Evolutionary conservation across 2,329 filamentous ascomycete genomes (phyloP).

Genomic region (Curvularia sp.): DNA sequence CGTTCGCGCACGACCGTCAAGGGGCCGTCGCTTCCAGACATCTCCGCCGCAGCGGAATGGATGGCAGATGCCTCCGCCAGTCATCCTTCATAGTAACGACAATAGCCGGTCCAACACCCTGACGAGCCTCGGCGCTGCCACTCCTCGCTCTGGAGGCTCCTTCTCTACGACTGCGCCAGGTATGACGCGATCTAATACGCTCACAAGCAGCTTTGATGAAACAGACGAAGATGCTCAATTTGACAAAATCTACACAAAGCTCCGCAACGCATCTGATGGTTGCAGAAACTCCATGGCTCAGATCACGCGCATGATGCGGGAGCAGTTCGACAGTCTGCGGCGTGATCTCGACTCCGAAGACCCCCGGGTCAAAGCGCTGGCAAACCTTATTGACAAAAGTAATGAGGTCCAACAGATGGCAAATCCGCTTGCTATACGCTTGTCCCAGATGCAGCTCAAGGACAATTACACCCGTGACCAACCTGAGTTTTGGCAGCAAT

Average conservation of each 20-base stretch:
- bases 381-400: conserved; percentile 73
- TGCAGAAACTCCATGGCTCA: conserved; percentile 74
- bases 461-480: conserved; percentile 76
- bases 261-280: conserved; percentile 75
- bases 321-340: conserved; percentile 39
- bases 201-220: conserved; percentile 67
- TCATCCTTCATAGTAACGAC: conserved; percentile 53
- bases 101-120: conserved; percentile 63
- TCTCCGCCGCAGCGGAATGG: conserved; percentile 46
- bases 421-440: conserved; percentile 72
- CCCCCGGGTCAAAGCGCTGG: conserved; percentile 50
- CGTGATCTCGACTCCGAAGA: conserved; percentile 45
- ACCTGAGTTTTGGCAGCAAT: conserved; percentile 71
- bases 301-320: conserved; percentile 38
- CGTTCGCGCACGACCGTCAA: conserved; percentile 40
- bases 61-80: conserved; percentile 47
- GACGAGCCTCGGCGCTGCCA: conserved; percentile 60
- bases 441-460: conserved; percentile 83
- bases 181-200: conserved; percentile 54
- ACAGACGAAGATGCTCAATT: conserved; percentile 81
- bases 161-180: conserved; percentile 66
- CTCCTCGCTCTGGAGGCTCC: conserved; percentile 82
- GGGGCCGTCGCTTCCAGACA: conserved; percentile 39
- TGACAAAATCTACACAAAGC: conserved; percentile 79
- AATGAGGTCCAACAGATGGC: conserved; percentile 74